Evolutionary conservation across 371 early-diverging fungal genomes (phyloP).

Genomic region (Mucor indicus): DNA sequence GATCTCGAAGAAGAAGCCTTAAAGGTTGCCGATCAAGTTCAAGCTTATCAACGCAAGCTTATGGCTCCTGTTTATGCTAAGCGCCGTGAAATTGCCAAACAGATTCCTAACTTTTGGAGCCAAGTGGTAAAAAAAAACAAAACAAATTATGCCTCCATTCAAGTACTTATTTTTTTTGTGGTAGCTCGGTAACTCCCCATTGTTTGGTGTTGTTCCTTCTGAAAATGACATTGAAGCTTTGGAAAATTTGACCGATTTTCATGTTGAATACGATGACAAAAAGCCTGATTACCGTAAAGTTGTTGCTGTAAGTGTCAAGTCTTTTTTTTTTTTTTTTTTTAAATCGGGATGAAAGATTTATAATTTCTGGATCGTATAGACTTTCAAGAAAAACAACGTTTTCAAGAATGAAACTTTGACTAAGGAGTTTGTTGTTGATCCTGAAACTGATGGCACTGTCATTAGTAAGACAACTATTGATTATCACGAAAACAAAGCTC

Average conservation of each 20-base stretch:
- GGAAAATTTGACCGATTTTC: slow-evolving; percentile 53
- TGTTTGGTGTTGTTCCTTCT: slow-evolving; percentile 11
- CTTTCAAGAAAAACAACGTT: slow-evolving; percentile 52
- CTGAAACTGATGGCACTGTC: slow-evolving; percentile 33
- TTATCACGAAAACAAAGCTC: slow-evolving; percentile 49
- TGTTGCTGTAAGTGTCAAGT: slow-evolving; percentile 37
- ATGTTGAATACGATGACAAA: slow-evolving; percentile 51
- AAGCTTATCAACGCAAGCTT: slow-evolving; percentile 43
- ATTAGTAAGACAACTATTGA: slow-evolving; percentile 40
- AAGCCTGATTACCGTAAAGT: slow-evolving; percentile 50
- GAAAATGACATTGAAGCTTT: slow-evolving; percentile 43
- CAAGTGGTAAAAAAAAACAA: slow-evolving; percentile 29
- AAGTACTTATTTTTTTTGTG: too few relatives aligned
- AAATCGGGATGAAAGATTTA: too few relatives aligned
- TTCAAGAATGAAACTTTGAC: slow-evolving; percentile 55
- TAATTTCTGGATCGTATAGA: too few relatives aligned
- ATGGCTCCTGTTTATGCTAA: slow-evolving; percentile 55
- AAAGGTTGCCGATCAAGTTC: slow-evolving; percentile 31
- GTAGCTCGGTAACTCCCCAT: slow-evolving; percentile 39
- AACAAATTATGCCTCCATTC: slow-evolving; percentile 1
- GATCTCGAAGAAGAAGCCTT: slow-evolving; percentile 36
- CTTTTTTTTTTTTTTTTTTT: too few relatives aligned
- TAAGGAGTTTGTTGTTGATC: slow-evolving; percentile 47
- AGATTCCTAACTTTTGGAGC: slow-evolving; percentile 58
- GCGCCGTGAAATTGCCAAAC: slow-evolving; percentile 54